phyloP scores from a whole-genome alignment of 1,139 yeast species.

The Kurtzmaniella quercitrusa region DNA sequence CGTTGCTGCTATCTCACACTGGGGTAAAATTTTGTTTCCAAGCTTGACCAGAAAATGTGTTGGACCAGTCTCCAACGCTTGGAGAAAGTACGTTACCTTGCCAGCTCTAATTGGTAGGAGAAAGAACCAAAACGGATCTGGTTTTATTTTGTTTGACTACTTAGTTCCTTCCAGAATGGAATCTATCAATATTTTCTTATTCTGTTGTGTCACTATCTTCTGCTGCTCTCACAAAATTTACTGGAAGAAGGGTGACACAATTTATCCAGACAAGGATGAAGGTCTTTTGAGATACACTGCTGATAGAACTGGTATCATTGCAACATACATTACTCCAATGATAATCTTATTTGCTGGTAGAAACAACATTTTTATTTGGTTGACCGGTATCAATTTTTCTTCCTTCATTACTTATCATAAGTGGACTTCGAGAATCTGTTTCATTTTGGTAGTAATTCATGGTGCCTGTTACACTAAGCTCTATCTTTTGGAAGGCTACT shows the following conservation, averaged over 20 bases:
- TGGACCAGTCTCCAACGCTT: slow-evolving; percentile 18
- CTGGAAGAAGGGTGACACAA: slow-evolving; percentile 21
- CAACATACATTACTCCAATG: slow-evolving; percentile 28
- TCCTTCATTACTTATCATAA: slow-evolving; percentile 35
- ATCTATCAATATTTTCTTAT: slow-evolving; percentile 27
- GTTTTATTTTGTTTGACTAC: slow-evolving; percentile 17
- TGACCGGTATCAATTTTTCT: slow-evolving; percentile 35
- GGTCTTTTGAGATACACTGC: slow-evolving; percentile 27
- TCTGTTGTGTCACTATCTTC: slow-evolving; percentile 42
- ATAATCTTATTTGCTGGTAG: slow-evolving; percentile 41
- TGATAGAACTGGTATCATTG: slow-evolving; percentile 32
- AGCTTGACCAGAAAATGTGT: slow-evolving; percentile 1
- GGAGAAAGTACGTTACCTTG: slow-evolving; percentile 26
- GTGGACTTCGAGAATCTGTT: slow-evolving; percentile 33
- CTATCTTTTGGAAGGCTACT: slow-evolving; percentile 12
- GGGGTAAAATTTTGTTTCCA: slow-evolving; percentile 18
- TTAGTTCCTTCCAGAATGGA: slow-evolving; percentile 27
- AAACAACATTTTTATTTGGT: slow-evolving; percentile 39
- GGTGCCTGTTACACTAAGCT: slow-evolving; percentile 36
- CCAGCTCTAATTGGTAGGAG: slow-evolving; percentile 26
- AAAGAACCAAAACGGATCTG: slow-evolving; percentile 19
- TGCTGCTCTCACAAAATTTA: slow-evolving; percentile 22
- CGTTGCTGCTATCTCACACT: slow-evolving; percentile 16
- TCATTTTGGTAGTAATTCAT: slow-evolving; percentile 26
- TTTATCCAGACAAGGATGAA: slow-evolving; percentile 12